Conservation (phyloP, 768 basidiomycete species). For the Hypholoma fasciculare region DNA sequence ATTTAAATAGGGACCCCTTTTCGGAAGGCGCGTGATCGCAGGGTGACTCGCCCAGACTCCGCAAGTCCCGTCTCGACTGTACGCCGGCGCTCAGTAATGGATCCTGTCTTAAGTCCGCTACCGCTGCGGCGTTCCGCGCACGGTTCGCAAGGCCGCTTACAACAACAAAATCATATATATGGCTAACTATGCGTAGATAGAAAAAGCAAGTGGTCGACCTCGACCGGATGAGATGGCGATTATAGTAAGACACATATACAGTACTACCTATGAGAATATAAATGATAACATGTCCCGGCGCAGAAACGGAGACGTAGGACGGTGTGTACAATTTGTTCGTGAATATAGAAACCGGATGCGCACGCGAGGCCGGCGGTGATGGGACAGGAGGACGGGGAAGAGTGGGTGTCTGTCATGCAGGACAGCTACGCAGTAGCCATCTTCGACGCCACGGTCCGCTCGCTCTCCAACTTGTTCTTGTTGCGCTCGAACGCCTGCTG, state of each 20-base stretch:
- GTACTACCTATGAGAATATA: conserved; percentile 17
- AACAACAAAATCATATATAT: background rate
- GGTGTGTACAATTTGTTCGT: conserved; percentile 9
- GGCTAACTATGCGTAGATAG: conserved; percentile 7
- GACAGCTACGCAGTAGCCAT: conserved; percentile 69
- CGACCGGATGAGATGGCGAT: conserved; percentile 15
- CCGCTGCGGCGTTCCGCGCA: background rate
- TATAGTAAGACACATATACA: conserved; percentile 23
- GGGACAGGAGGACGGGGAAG: conserved; percentile 3
- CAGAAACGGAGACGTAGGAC: conserved; percentile 12
- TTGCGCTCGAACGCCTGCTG: conserved; percentile 88
- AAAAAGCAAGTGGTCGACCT: conserved; percentile 18
- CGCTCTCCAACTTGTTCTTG: conserved; percentile 85
- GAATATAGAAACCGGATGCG: conserved; percentile 4
- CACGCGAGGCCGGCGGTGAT: background rate
- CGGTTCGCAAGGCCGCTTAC: background rate
- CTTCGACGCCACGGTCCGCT: conserved; percentile 85
- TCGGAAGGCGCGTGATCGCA: conserved; percentile 16
- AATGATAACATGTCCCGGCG: conserved; percentile 19
- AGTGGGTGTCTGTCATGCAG: conserved; percentile 10
- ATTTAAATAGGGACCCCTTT: conserved; percentile 14
- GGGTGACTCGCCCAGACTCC: conserved; percentile 12
- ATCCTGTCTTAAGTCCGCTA: conserved; percentile 11
- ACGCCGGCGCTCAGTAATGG: background rate
- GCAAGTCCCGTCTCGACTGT: background rate